Conservation (phyloP, 352 stramenopile genomes). For the Globisporangium sylvaticum region DNA sequence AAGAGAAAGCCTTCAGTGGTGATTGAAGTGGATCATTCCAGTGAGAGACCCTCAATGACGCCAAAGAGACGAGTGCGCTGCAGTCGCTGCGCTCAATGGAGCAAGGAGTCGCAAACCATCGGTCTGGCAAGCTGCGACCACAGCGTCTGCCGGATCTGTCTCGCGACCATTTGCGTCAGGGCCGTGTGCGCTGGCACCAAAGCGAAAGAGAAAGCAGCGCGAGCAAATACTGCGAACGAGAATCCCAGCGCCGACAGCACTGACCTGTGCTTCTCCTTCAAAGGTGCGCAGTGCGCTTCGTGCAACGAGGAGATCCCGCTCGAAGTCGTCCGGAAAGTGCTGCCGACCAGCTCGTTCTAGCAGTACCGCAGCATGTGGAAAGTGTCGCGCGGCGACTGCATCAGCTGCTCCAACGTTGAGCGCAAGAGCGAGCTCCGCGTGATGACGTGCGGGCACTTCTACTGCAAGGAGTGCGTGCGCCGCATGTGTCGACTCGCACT, state of each 20-base stretch:
- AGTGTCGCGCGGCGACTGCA: slow-evolving; percentile 22
- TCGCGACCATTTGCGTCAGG: not conserved
- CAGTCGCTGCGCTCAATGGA: slow-evolving; percentile 1
- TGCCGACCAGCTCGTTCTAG: slow-evolving; percentile 18
- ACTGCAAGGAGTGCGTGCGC: slow-evolving; percentile 49
- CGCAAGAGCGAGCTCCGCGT: slow-evolving; percentile 18
- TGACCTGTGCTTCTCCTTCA: not conserved
- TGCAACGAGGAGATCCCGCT: slow-evolving; percentile 26
- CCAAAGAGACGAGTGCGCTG: slow-evolving; percentile 1
- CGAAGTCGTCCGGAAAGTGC: slow-evolving; percentile 18
- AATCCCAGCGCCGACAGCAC: not conserved
- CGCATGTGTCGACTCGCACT: slow-evolving; percentile 62
- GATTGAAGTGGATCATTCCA: not conserved
- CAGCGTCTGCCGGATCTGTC: not conserved
- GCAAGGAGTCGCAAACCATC: not conserved
- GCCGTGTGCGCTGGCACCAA: not conserved
- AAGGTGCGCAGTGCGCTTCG: slow-evolving; percentile 13
- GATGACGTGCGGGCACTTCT: slow-evolving; percentile 58
- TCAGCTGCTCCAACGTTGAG: slow-evolving; percentile 33
- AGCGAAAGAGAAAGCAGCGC: not conserved
- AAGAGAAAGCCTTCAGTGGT: not conserved
- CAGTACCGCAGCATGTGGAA: slow-evolving; percentile 18
- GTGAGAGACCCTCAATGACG: too few relatives aligned
- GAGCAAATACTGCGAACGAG: not conserved
- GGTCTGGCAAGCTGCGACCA: not conserved